phyloP scores from a whole-genome alignment of 2,329 filamentous ascomycete species.

The Claviceps sp. region DNA sequence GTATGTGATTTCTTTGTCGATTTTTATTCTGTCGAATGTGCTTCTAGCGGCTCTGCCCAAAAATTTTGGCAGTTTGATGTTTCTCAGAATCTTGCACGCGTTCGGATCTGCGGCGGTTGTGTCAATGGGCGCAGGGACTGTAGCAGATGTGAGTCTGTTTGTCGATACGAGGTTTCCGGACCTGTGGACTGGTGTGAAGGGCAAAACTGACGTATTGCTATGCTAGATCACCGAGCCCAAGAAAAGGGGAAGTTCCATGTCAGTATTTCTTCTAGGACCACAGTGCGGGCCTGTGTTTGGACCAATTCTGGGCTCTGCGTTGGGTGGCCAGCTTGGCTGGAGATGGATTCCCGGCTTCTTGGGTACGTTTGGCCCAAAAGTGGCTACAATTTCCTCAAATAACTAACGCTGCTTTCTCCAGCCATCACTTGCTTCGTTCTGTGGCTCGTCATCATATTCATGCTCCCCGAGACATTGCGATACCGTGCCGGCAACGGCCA shows the following conservation, averaged over 20 bases:
- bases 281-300: constrained; percentile 30
- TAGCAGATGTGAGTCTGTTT: constrained; percentile 20
- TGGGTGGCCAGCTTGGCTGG: constrained; percentile 23
- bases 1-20: constrained; percentile 25
- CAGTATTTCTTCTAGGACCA: constrained; percentile 28
- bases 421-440: constrained; percentile 19
- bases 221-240: constrained; percentile 20
- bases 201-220: not conserved
- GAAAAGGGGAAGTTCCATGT: constrained; percentile 24
- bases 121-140: constrained; percentile 28
- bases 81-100: constrained; percentile 27
- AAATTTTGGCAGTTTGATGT: constrained; percentile 23
- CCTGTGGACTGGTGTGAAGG: not conserved
- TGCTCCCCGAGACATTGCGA: constrained; percentile 32
- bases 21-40: constrained; percentile 25
- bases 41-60: constrained; percentile 24
- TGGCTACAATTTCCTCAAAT: not conserved
- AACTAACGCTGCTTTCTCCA: constrained; percentile 1
- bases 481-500: constrained; percentile 29
- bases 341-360: constrained; percentile 31
- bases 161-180: not conserved
- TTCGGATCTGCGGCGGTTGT: constrained; percentile 28
- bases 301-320: constrained; percentile 26
- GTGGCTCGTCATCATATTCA: constrained; percentile 16
- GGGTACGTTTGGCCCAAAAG: constrained; percentile 3